These are phyloP conservation scores for Suhomyces vadensis DNA, from an alignment of 805 yeast genomes.

Conservation along the genomic window DNA sequence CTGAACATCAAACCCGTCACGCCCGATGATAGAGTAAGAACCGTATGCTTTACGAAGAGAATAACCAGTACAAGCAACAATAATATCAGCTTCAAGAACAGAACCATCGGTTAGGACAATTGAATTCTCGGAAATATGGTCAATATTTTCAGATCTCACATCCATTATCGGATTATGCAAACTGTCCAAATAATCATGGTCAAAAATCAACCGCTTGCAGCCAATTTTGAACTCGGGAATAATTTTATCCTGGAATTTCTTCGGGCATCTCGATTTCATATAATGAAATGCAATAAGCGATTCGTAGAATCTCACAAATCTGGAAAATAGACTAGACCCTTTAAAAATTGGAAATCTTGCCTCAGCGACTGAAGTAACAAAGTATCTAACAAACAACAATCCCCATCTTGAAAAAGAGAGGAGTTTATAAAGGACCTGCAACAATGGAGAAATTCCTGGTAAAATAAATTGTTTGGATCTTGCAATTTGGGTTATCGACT, in stretches of 20 bases:
- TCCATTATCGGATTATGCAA: slow-evolving; percentile 33
- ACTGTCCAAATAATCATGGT: slow-evolving; percentile 35
- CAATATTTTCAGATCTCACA: slow-evolving; percentile 23
- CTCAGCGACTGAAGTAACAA: slow-evolving; percentile 33
- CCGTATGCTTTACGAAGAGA: slow-evolving; percentile 21
- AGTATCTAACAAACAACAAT: slow-evolving; percentile 28
- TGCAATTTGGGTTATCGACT: slow-evolving; percentile 33
- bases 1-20: slow-evolving; percentile 21
- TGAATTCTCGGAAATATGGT: slow-evolving; percentile 28
- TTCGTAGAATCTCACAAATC: slow-evolving; percentile 28
- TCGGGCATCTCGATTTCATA: slow-evolving; percentile 31
- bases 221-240: slow-evolving; percentile 43
- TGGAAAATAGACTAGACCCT: slow-evolving; percentile 29
- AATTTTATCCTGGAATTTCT: slow-evolving; percentile 32
- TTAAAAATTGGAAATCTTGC: slow-evolving; percentile 36
- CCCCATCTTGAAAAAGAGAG: slow-evolving; percentile 30
- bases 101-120: slow-evolving; percentile 31
- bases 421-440: slow-evolving; percentile 22
- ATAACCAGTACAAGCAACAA: slow-evolving; percentile 46
- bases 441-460: slow-evolving; percentile 36
- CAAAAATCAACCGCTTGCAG: slow-evolving; percentile 43
- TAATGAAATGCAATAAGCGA: slow-evolving; percentile 21
- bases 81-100: slow-evolving; percentile 34
- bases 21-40: slow-evolving; percentile 26
- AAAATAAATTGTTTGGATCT: slow-evolving; percentile 39